Conservation (phyloP, 208 protist species). For the Strigomonas galati region DNA sequence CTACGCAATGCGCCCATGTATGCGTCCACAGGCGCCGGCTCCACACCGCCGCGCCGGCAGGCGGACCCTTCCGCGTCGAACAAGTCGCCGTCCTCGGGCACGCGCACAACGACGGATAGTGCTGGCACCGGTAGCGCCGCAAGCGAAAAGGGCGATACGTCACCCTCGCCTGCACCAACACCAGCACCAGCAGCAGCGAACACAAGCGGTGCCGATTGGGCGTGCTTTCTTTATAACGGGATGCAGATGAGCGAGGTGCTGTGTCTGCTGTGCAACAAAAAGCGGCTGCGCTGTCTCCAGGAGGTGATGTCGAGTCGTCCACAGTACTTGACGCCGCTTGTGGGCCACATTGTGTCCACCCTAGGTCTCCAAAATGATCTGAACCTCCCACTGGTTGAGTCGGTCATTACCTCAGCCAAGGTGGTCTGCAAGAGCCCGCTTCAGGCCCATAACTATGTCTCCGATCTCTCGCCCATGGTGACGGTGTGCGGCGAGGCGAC, state of each 20-base stretch:
- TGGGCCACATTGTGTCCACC: constrained; percentile 39
- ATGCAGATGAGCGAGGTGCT: constrained; percentile 43
- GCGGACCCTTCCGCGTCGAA: constrained; percentile 9
- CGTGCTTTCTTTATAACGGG: constrained; percentile 40
- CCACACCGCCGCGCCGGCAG: constrained; percentile 13
- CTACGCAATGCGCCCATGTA: constrained; percentile 27
- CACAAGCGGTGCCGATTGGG: constrained; percentile 28
- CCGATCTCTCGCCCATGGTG: constrained; percentile 49
- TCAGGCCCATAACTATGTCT: constrained; percentile 42
- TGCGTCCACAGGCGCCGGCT: constrained; percentile 28
- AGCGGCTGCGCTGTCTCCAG: constrained; percentile 48
- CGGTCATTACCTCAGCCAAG: constrained; percentile 40
- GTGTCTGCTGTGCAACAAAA: constrained; percentile 27
- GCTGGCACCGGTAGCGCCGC: not conserved
- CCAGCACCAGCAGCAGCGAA: no score
- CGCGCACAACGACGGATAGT: not conserved
- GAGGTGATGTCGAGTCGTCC: constrained; percentile 28
- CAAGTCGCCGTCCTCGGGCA: not conserved
- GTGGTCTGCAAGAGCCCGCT: constrained; percentile 54
- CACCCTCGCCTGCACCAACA: constrained; percentile 12
- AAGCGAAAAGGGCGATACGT: no score
- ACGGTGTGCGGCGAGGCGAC: constrained; percentile 31
- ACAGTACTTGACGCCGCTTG: constrained; percentile 39
- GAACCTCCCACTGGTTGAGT: constrained; percentile 70
- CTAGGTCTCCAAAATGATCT: constrained; percentile 38